Conservation (phyloP, 495 filamentous ascomycete species). For the Penicillium salamii region DNA sequence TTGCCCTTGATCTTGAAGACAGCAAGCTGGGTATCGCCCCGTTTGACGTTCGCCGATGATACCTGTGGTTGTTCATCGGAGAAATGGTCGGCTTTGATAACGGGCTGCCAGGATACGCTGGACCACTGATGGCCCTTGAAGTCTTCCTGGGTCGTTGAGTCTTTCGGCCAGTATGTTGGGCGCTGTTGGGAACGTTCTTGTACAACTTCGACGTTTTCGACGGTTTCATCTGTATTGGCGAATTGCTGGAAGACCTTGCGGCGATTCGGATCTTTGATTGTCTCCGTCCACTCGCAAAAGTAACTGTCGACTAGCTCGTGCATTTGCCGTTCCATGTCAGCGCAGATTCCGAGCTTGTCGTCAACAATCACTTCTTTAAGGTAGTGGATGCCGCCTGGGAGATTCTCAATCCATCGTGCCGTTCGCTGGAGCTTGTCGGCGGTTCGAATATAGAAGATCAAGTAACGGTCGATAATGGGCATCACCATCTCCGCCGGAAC, state of each 20-base stretch:
- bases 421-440: slow-evolving; percentile 94
- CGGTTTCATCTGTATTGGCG: slow-evolving; percentile 73
- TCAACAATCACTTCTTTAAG: slow-evolving; percentile 80
- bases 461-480: slow-evolving; percentile 84
- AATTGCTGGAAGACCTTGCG: slow-evolving; percentile 82
- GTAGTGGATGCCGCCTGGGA: slow-evolving; percentile 85
- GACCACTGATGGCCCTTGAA: slow-evolving; percentile 77
- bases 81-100: slow-evolving; percentile 74
- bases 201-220: slow-evolving; percentile 70
- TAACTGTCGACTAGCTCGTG: slow-evolving; percentile 80
- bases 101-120: slow-evolving; percentile 76
- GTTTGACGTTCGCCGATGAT: slow-evolving; percentile 70
- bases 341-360: slow-evolving; percentile 85
- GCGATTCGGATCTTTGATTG: slow-evolving; percentile 65
- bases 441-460: slow-evolving; percentile 96
- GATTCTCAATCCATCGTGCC: slow-evolving; percentile 84
- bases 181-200: slow-evolving; percentile 71
- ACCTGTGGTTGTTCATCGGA: slow-evolving; percentile 62
- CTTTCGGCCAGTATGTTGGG: slow-evolving; percentile 81
- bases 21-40: slow-evolving; percentile 88
- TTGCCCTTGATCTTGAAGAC: slow-evolving; percentile 83
- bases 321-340: slow-evolving; percentile 88
- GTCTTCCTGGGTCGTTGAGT: slow-evolving; percentile 59
- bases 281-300: slow-evolving; percentile 95
- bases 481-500: slow-evolving; percentile 82